Conservation (phyloP, 257 asterid species). For the Scutellaria barbata region DNA sequence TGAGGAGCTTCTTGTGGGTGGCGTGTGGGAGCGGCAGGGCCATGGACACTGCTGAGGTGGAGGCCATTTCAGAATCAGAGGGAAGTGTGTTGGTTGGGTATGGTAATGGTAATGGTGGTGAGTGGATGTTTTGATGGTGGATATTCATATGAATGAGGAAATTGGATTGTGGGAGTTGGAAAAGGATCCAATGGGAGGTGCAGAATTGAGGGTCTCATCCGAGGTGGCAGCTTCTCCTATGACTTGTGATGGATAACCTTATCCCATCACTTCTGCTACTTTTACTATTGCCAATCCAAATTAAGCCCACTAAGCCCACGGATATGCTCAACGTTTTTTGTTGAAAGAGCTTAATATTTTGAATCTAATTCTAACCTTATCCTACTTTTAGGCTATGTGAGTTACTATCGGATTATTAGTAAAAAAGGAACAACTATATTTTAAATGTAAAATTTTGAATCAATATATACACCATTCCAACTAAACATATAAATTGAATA, state of each 20-base stretch:
- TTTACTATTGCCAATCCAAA: no score
- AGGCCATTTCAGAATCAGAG: slow-evolving; percentile 50
- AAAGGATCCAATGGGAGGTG: slow-evolving; percentile 52
- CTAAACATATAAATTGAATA: no score
- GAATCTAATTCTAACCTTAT: no score
- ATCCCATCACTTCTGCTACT: slow-evolving; percentile 28
- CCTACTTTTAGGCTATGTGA: no score
- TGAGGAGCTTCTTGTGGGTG: slow-evolving; percentile 61
- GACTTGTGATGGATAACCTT: slow-evolving; percentile 63
- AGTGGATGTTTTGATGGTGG: slow-evolving; percentile 15
- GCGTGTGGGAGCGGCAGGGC: slow-evolving; percentile 59
- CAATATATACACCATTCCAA: no score
- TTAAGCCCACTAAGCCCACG: no score
- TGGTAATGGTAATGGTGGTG: not conserved
- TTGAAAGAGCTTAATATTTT: no score
- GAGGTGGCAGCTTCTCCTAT: slow-evolving; percentile 60
- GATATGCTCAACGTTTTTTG: no score
- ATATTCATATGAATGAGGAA: slow-evolving; percentile 26
- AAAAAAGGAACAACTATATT: no score
- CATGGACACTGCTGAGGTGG: slow-evolving; percentile 73
- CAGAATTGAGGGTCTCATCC: slow-evolving; percentile 50
- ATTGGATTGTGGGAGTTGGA: slow-evolving; percentile 24
- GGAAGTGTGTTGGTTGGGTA: not conserved
- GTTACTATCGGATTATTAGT: no score
- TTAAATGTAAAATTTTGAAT: no score